These are phyloP conservation scores for Barbarea vulgaris DNA, from an alignment of 345 rosid species.

Conservation along the genomic window DNA sequence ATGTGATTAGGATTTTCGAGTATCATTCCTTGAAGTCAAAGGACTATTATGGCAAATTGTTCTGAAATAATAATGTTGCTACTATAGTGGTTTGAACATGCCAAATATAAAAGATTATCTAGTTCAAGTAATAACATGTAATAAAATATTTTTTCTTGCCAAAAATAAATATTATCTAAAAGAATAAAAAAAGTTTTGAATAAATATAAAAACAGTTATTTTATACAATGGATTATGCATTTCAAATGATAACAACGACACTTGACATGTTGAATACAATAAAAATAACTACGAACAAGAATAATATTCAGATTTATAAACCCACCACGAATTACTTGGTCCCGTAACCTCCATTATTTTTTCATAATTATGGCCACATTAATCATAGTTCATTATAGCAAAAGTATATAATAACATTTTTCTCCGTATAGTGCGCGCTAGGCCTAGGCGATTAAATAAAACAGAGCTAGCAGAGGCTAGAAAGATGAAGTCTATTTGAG, in stretches of 20 bases:
- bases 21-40: constrained; percentile 21
- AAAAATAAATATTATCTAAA: neutral
- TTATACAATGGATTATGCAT: neutral
- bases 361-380: constrained; percentile 2
- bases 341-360: neutral
- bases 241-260: neutral
- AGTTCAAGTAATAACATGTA: neutral
- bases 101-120: constrained; percentile 21
- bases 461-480: constrained; percentile 20
- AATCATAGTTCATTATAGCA: constrained; percentile 10
- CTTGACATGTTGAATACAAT: neutral
- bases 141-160: neutral
- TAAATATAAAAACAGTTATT: neutral
- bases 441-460: constrained; percentile 23
- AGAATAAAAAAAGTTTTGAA: neutral
- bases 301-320: constrained; percentile 5
- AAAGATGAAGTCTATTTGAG: constrained; percentile 19
- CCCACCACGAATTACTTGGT: constrained; percentile 25
- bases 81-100: constrained; percentile 21
- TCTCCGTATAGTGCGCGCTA: neutral
- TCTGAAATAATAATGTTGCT: neutral
- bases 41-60: neutral
- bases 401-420: neutral
- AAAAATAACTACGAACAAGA: neutral
- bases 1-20: constrained; percentile 10